A percentile compares a stretch with the other conserved stretches of the same genome.
Conservation (phyloP, 2,329 filamentous ascomycete species). For the Sphaerulina musiva region DNA sequence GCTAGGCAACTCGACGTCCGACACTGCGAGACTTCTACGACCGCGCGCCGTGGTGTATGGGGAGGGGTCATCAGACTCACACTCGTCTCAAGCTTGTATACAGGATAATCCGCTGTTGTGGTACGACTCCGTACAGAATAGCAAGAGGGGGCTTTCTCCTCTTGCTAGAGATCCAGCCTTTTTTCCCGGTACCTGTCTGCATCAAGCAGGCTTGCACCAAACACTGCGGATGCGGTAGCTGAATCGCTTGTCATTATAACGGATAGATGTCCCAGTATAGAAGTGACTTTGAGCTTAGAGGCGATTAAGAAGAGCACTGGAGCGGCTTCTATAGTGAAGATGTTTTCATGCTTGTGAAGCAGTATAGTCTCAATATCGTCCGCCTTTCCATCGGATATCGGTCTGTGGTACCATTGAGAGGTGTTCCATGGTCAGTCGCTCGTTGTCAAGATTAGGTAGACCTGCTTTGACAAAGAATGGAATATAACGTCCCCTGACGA, state of each 20-base stretch:
- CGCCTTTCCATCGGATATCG: conserved; percentile 51
- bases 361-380: conserved; percentile 37
- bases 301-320: conserved; percentile 40
- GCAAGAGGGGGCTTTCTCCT: background rate
- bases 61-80: background rate
- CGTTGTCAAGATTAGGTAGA: conserved; percentile 39
- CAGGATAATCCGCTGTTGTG: conserved; percentile 4
- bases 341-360: conserved; percentile 39
- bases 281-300: conserved; percentile 24
- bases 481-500: too few species aligned
- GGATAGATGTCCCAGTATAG: conserved; percentile 5
- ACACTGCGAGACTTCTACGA: background rate
- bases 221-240: background rate
- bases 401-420: conserved; percentile 50
- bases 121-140: background rate
- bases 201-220: conserved; percentile 1
- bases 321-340: conserved; percentile 36
- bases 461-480: conserved; percentile 35
- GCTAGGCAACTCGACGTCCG: background rate
- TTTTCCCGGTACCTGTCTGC: background rate
- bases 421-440: conserved; percentile 42
- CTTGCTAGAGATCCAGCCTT: background rate
- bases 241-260: background rate
- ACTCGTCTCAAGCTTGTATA: background rate
- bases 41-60: conserved; percentile 1